Evolutionary conservation across 805 yeast species (phyloP).

Genomic region (Myxozyma nipponensis): DNA sequence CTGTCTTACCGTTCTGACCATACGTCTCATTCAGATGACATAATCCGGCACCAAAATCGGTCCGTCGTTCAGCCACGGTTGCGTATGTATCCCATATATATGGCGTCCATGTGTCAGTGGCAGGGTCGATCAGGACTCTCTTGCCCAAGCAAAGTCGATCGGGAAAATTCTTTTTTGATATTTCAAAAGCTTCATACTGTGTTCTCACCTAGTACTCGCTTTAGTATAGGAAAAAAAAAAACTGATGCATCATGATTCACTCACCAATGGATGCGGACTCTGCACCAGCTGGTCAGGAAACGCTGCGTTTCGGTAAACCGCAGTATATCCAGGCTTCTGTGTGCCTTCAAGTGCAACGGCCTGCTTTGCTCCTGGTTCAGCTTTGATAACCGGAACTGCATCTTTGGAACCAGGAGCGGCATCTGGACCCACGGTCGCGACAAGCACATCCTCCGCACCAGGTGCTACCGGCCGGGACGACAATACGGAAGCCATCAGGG

Average conservation of each 20-base stretch:
- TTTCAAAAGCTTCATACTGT: conserved; percentile 38
- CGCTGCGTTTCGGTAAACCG: conserved; percentile 47
- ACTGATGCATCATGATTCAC: neutral
- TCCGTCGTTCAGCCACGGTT: conserved; percentile 44
- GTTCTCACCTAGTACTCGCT: conserved; percentile 36
- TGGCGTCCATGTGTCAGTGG: conserved; percentile 40
- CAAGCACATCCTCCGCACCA: conserved; percentile 4
- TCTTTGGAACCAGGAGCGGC: conserved; percentile 17
- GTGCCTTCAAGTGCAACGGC: conserved; percentile 43
- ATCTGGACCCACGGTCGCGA: conserved; percentile 9
- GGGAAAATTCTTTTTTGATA: conserved; percentile 32
- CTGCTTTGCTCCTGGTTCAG: conserved; percentile 33
- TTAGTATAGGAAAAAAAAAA: neutral
- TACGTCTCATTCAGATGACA: conserved; percentile 38
- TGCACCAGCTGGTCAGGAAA: conserved; percentile 35
- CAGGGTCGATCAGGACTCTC: conserved; percentile 37
- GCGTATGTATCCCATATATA: conserved; percentile 47
- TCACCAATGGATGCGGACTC: conserved; percentile 35
- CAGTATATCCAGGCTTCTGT: conserved; percentile 47
- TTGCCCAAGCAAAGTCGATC: conserved; percentile 41
- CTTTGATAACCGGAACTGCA: conserved; percentile 7
- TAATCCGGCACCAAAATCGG: conserved; percentile 55
- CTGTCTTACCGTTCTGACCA: conserved; percentile 29
- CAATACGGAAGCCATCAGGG: too few relatives aligned
- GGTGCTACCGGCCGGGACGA: too few relatives aligned